A percentile compares a stretch with the other conserved stretches of the same genome.
phyloP scores from a whole-genome alignment of 75 land plant genomes.

The Selaginella tamariscina region DNA sequence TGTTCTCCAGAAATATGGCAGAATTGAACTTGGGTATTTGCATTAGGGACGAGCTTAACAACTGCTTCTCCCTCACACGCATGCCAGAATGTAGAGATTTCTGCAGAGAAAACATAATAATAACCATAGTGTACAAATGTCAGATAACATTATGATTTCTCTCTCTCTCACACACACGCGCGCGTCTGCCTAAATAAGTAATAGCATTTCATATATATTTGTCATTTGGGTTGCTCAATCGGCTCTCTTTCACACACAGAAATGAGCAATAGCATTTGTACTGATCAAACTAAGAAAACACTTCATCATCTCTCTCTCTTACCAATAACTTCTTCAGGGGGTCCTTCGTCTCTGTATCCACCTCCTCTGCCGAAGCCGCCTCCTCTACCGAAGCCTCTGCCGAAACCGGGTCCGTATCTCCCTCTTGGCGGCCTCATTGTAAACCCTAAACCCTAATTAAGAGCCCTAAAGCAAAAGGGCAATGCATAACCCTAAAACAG shows the following conservation, averaged over 20 bases:
- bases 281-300: no score
- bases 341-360: conserved; percentile 25
- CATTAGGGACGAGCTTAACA: conserved; percentile 63
- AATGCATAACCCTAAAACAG: no score
- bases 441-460: conserved; percentile 3
- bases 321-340: conserved; percentile 33
- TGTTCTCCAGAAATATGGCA: conserved; percentile 80
- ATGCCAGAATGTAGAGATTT: conserved; percentile 66
- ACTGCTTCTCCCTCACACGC: conserved; percentile 93
- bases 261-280: background rate
- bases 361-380: conserved; percentile 21
- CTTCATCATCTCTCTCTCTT: no score
- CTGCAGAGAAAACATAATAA: conserved; percentile 27
- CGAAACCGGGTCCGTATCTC: conserved; percentile 15
- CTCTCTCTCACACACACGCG: background rate
- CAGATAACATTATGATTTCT: background rate
- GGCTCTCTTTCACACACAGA: background rate
- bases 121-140: background rate
- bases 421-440: conserved; percentile 33
- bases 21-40: conserved; percentile 93
- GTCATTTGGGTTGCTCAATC: background rate
- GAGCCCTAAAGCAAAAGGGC: no score
- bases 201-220: no score
- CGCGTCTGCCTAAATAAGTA: background rate
- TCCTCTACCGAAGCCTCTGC: conserved; percentile 15